Percentiles rank a stretch among this genome's conserved stretches.
phyloP scores from a whole-genome alignment of 129 eudicot species.

The Chrysanthemum lavandulifolium region DNA sequence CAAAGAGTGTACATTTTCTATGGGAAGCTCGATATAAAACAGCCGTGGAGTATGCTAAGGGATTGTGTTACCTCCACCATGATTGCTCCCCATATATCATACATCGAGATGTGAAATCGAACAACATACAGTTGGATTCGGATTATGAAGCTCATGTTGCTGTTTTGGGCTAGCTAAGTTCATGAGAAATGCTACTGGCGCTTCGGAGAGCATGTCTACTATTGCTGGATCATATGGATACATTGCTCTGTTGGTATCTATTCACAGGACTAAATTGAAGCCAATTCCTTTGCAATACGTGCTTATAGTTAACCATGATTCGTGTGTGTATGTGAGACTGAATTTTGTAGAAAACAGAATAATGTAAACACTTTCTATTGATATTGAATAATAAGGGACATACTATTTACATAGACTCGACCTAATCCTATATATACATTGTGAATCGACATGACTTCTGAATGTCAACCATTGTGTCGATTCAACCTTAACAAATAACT shows the following conservation, averaged over 20 bases:
- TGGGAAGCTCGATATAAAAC: constrained; percentile 81
- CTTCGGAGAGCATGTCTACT: constrained; percentile 90
- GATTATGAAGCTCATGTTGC: constrained; percentile 97
- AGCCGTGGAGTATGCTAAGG: constrained; percentile 83
- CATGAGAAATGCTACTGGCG: constrained; percentile 52
- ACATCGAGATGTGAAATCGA: constrained; percentile 89
- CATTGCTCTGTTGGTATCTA: constrained; percentile 45
- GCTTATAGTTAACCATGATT: too few species aligned
- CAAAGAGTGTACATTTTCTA: constrained; percentile 73
- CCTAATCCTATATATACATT: too few species aligned
- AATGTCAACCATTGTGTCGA: too few species aligned
- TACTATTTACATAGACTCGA: too few species aligned
- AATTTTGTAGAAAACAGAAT: too few species aligned
- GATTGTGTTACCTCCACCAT: constrained; percentile 89
- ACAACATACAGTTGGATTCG: constrained; percentile 72
- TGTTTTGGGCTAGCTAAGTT: constrained; percentile 95
- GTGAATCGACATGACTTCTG: too few species aligned
- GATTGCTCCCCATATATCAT: constrained; percentile 88
- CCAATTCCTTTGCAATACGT: too few species aligned
- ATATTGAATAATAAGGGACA: too few species aligned
- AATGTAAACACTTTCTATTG: too few species aligned
- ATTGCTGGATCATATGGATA: constrained; percentile 97
- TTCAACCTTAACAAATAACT: too few species aligned
- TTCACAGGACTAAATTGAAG: too few species aligned
- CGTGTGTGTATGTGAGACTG: too few species aligned